Evolutionary conservation across 768 basidiomycete genomes (phyloP).

Genomic region (Boletus sensibilis): DNA sequence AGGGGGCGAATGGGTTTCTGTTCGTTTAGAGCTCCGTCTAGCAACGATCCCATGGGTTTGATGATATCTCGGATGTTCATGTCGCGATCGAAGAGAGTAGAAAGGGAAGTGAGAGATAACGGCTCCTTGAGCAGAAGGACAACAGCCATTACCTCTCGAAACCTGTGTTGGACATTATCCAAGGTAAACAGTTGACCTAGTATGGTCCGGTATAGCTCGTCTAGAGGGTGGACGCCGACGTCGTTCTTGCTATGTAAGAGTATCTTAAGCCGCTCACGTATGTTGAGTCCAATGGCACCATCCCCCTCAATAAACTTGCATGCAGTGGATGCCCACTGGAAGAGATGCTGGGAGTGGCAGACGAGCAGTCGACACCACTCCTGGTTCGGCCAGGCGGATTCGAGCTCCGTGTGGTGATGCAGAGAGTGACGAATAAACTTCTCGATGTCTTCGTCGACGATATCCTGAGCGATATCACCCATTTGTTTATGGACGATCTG

Average conservation of each 20-base stretch:
- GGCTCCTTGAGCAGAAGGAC: conserved; percentile 21
- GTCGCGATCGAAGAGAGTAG: conserved; percentile 11
- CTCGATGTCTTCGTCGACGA: conserved; percentile 17
- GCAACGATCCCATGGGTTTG: conserved; percentile 20
- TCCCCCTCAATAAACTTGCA: conserved; percentile 27
- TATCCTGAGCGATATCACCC: conserved; percentile 6
- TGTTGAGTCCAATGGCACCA: conserved; percentile 11
- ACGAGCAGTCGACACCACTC: conserved; percentile 23
- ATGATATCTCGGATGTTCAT: conserved; percentile 16
- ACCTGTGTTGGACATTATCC: conserved; percentile 4
- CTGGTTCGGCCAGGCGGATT: conserved; percentile 18
- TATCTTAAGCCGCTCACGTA: conserved; percentile 12
- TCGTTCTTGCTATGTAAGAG: conserved; percentile 6
- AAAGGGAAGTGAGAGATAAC: conserved; percentile 14
- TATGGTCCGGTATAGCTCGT: conserved; percentile 22
- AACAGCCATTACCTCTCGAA: conserved; percentile 23
- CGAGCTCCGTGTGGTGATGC: conserved; percentile 7
- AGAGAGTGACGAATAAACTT: conserved; percentile 20
- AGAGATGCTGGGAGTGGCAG: conserved; percentile 29
- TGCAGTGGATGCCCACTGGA: conserved; percentile 35
- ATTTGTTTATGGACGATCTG: conserved; percentile 15
- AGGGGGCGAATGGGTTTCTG: conserved; percentile 28
- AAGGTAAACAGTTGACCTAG: conserved; percentile 13
- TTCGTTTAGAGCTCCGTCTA: conserved; percentile 19
- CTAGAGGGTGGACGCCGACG: conserved; percentile 9